Conservation (phyloP, 2,329 filamentous ascomycete genomes). For the Fusarium odoratissimum region DNA sequence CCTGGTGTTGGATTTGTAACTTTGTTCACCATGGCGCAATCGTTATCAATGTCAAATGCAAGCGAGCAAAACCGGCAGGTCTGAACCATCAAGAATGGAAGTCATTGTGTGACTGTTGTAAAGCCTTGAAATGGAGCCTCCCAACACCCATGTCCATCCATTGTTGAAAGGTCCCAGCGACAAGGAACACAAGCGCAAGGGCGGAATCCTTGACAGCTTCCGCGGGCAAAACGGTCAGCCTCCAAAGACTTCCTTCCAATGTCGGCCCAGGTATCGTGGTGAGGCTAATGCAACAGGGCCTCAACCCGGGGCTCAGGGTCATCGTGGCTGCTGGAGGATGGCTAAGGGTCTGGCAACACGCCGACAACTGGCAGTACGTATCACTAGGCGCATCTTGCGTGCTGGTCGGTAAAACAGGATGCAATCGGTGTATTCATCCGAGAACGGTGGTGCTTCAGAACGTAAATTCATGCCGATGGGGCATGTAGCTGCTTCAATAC, state of each 20-base stretch:
- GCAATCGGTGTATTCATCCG: constrained; percentile 3
- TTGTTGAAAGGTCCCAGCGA: constrained; percentile 25
- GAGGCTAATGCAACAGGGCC: constrained; percentile 43
- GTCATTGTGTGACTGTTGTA: not conserved
- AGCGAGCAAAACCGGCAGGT: constrained; percentile 34
- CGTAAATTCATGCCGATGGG: constrained; percentile 1
- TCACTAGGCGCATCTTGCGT: constrained; percentile 3
- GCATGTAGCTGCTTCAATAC: not conserved
- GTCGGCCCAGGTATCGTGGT: constrained; percentile 32
- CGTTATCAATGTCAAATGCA: constrained; percentile 19
- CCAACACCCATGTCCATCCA: not conserved
- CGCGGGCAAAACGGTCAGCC: constrained; percentile 34
- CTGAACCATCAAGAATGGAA: constrained; percentile 9
- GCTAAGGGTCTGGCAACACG: constrained; percentile 16
- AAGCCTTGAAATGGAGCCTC: constrained; percentile 8
- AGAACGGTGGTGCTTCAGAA: not conserved
- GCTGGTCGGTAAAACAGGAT: constrained; percentile 10
- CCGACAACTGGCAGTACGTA: constrained; percentile 27
- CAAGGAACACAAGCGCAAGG: constrained; percentile 28
- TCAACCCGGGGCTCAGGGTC: constrained; percentile 33
- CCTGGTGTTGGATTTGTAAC: not conserved
- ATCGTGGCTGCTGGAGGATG: constrained; percentile 37
- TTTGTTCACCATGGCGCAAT: constrained; percentile 15
- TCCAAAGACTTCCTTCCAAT: constrained; percentile 25
- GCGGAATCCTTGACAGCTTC: constrained; percentile 40